Base-by-base conservation (phyloP, 768 basidiomycete species). In the Grammothele lineata region DNA sequence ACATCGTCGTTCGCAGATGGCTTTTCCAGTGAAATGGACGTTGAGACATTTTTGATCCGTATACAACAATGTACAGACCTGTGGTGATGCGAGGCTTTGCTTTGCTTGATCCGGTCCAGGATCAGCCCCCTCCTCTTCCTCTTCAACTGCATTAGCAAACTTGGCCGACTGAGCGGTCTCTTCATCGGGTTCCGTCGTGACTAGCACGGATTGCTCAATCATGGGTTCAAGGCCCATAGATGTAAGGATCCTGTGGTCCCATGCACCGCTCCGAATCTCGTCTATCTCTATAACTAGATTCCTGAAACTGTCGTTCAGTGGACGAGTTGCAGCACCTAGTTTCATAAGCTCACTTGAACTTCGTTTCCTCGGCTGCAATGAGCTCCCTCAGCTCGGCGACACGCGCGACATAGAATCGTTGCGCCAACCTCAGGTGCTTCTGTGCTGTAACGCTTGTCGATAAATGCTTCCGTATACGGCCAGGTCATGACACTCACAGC, bases 321-420 rank as follows among this genome's bases (percentile, higher is more conserved):
- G n/a, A n/a, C n/a, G n/a, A n/a, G n/a, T n/a, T n/a, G n/a, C n/a
- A n/a, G n/a, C n/a, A n/a, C n/a, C n/a, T n/a, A n/a, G n/a, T n/a
- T n/a, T n/a, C n/a, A n/a, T n/a, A n/a, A n/a, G n/a, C n/a, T 10
- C 1, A 85, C 88, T 80, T 88, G 77, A 93, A 96, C 47, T 77
- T 80, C 23, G 67, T 62, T 67, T 95, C 93, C 60, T 93, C 86
- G 1, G 68, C 73, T 25, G 73, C 58, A 33, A 96, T 90, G 36
- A 83, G 72, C n/a, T 71, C 72, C 46, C 80, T 78, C 3, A 96
- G 70, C 56, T 95, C 87, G 15, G 74, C 60, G 30, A 91, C 72
- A 24, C 92, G 83, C 4, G 73, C 72, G 33, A 73, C 66, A 59
- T 88, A 95, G 63, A 83, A 78, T 40, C 73, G 84, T 60, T 87